phyloP scores from a whole-genome alignment of 176 grass and related monocot genomes.

The Avena atlantica region DNA sequence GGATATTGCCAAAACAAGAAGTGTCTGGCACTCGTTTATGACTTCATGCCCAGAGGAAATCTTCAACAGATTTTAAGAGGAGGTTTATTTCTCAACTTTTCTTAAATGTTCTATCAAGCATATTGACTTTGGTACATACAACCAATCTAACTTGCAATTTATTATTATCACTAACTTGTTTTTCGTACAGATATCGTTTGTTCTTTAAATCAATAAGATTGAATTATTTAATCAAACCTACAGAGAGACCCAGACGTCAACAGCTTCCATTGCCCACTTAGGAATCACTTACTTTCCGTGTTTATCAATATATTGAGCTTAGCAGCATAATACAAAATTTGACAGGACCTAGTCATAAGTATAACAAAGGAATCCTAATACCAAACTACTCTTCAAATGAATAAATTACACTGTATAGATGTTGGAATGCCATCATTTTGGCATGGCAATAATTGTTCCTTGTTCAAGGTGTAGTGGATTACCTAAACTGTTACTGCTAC shows the following conservation, averaged over 20 bases:
- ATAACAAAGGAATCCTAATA: background rate
- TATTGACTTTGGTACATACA: background rate
- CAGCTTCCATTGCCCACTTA: background rate
- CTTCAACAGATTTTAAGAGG: conserved; percentile 46
- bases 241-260: background rate
- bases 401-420: no score
- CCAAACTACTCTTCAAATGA: background rate
- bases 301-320: background rate
- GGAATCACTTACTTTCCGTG: background rate
- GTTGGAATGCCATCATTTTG: no score
- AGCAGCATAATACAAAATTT: background rate
- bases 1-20: no score
- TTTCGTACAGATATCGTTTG: background rate
- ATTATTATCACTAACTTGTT: no score
- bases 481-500: background rate
- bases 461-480: background rate
- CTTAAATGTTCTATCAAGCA: background rate
- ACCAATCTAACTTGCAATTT: background rate
- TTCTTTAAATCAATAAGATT: background rate
- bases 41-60: background rate
- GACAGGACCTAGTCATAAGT: no score
- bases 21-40: no score
- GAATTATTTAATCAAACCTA: background rate
- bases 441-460: background rate
- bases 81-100: background rate